A percentile compares a stretch with the other conserved stretches of the same genome.
phyloP scores from a whole-genome alignment of 2,329 filamentous ascomycete species.

The Phoma herbarum region DNA sequence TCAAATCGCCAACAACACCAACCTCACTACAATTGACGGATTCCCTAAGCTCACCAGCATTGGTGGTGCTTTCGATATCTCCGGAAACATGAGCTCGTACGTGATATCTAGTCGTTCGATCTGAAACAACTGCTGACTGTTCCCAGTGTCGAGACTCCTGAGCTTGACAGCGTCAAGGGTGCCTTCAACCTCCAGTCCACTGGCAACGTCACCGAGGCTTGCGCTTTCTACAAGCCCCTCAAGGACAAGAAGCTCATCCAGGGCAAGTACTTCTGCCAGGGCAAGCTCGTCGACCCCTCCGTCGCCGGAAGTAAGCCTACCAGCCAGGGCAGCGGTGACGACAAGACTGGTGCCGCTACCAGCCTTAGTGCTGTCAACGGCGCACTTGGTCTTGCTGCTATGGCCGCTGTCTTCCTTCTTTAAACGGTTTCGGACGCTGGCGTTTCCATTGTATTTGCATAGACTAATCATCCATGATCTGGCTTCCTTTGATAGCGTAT shows the following conservation, averaged over 20 bases:
- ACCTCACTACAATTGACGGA: constrained; percentile 69
- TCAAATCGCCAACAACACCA: constrained; percentile 89
- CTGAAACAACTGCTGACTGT: constrained; percentile 42
- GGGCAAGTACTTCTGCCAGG: constrained; percentile 55
- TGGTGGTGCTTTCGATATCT: constrained; percentile 81
- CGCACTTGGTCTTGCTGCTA: constrained; percentile 56
- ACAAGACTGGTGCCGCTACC: constrained; percentile 50
- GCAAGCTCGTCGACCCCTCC: constrained; percentile 49
- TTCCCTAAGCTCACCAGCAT: constrained; percentile 75
- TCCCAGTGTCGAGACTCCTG: constrained; percentile 73
- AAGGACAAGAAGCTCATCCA: constrained; percentile 54
- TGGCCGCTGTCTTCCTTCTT: constrained; percentile 59
- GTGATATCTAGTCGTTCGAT: constrained; percentile 49
- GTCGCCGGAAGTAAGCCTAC: constrained; percentile 47
- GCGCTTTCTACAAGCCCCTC: constrained; percentile 54
- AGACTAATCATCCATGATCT: constrained; percentile 50
- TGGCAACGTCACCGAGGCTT: constrained; percentile 52
- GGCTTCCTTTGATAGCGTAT: constrained; percentile 47
- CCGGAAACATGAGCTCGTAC: constrained; percentile 84
- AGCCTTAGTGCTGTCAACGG: constrained; percentile 53
- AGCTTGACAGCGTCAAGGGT: constrained; percentile 57
- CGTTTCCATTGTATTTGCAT: constrained; percentile 51
- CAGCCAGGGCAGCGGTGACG: constrained; percentile 35
- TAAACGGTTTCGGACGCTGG: constrained; percentile 52
- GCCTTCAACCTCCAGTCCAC: constrained; percentile 61